Evolutionary conservation across 306 rosid species (phyloP).

Genomic region (Vachellia pachyceras): DNA sequence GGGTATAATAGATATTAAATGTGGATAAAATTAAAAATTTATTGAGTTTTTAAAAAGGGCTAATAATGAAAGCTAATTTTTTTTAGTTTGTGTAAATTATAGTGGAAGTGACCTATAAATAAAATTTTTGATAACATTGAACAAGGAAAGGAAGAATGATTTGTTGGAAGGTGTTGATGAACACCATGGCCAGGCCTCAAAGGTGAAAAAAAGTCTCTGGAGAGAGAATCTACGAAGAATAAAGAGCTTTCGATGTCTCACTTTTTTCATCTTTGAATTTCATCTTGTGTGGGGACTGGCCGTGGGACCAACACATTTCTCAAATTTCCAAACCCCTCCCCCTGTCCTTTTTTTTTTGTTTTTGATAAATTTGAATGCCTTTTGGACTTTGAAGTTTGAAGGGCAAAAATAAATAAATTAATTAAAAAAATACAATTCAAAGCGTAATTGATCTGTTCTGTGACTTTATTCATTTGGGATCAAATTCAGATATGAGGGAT

Average conservation of each 20-base stretch:
- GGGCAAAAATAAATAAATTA: too few relatives aligned
- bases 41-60: too few relatives aligned
- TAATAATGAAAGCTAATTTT: too few relatives aligned
- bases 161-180: too few relatives aligned
- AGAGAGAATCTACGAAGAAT: not conserved
- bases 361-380: constrained; percentile 4
- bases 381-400: not conserved
- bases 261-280: not conserved
- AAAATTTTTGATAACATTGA: too few relatives aligned
- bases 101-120: too few relatives aligned
- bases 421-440: not conserved
- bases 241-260: not conserved
- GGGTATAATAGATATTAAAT: too few relatives aligned
- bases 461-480: not conserved
- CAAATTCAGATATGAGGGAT: constrained; percentile 1
- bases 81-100: too few relatives aligned
- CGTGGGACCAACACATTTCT: constrained; percentile 28
- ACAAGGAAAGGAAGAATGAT: not conserved
- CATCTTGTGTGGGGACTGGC: not conserved
- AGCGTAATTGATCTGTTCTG: not conserved
- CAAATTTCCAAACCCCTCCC: constrained; percentile 11
- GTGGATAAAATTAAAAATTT: too few relatives aligned
- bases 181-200: not conserved
- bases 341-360: not conserved
- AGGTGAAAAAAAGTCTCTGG: not conserved